Percentiles rank a stretch among this genome's conserved stretches.
These are phyloP conservation scores for Globisporangium okanoganense DNA, from an alignment of 352 stramenopile species.

Conservation along the genomic window DNA sequence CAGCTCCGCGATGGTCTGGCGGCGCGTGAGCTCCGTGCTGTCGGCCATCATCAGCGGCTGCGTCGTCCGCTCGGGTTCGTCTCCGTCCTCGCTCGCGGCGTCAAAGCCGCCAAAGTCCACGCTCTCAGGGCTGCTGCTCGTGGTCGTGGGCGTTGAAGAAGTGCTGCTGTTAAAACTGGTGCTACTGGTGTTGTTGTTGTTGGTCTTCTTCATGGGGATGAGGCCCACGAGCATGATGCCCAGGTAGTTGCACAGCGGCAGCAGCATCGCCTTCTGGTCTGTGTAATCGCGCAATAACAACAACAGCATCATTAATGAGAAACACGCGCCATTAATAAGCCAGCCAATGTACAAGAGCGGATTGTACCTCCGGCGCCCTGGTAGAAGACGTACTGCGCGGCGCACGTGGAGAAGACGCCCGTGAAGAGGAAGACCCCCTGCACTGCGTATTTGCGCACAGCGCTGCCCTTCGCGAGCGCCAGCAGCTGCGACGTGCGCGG, in stretches of 20 bases:
- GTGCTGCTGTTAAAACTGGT: not conserved
- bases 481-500: not conserved
- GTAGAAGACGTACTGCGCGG: constrained; percentile 85
- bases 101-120: constrained; percentile 12
- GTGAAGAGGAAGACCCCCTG: constrained; percentile 77
- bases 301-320: not conserved
- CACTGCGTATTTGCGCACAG: constrained; percentile 17
- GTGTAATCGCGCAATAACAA: not conserved
- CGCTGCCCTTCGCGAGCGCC: not conserved
- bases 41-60: constrained; percentile 15
- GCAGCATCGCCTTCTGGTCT: constrained; percentile 80
- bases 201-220: constrained; percentile 28
- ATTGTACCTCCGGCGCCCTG: constrained; percentile 40
- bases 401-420: constrained; percentile 82
- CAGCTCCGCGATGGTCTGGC: constrained; percentile 17
- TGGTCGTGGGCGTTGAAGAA: not conserved
- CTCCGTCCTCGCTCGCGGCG: constrained; percentile 2
- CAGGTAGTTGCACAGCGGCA: constrained; percentile 84
- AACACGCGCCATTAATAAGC: not conserved
- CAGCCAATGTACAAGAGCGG: not conserved
- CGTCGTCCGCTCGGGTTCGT: constrained; percentile 18
- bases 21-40: constrained; percentile 49
- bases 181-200: not conserved
- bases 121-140: not conserved
- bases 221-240: constrained; percentile 84